These are phyloP conservation scores for Nannochloropsis gaditana DNA, from an alignment of 108 stramenopile species.

Conservation along the genomic window DNA sequence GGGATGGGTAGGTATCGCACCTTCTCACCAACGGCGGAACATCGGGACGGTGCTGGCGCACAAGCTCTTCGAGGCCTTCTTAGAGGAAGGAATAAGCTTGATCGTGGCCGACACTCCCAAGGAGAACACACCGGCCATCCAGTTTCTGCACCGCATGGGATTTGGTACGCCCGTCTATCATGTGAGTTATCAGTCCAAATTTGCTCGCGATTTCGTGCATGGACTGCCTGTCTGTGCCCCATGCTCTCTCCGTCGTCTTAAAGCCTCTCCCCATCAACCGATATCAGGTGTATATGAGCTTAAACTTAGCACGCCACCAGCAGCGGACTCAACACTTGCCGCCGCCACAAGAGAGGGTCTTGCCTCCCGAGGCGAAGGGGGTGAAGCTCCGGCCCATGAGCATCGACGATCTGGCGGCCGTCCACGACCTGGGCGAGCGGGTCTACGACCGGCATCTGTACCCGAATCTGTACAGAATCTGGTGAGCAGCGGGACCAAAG, in stretches of 20 bases:
- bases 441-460: not conserved
- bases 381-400: not conserved
- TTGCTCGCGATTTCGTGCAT: too few relatives aligned
- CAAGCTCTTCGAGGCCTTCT: not conserved
- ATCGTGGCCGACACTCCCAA: conserved; percentile 7
- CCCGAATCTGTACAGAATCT: conserved; percentile 1
- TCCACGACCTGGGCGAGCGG: not conserved
- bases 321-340: conserved; percentile 5
- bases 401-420: not conserved
- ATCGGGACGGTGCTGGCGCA: conserved; percentile 5
- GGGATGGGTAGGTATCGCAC: not conserved
- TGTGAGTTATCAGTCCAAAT: not conserved
- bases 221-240: too few relatives aligned
- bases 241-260: too few relatives aligned
- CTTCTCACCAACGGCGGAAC: not conserved
- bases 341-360: not conserved
- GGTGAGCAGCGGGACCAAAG: not conserved
- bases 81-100: conserved; percentile 12
- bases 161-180: not conserved
- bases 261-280: too few relatives aligned
- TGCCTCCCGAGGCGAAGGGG: conserved; percentile 16
- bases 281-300: not conserved
- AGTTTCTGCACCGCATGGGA: not conserved
- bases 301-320: not conserved
- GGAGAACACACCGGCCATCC: not conserved